Evolutionary conservation across 2,329 filamentous ascomycete genomes (phyloP).

Genomic region (Teratosphaeriaceae sp.): DNA sequence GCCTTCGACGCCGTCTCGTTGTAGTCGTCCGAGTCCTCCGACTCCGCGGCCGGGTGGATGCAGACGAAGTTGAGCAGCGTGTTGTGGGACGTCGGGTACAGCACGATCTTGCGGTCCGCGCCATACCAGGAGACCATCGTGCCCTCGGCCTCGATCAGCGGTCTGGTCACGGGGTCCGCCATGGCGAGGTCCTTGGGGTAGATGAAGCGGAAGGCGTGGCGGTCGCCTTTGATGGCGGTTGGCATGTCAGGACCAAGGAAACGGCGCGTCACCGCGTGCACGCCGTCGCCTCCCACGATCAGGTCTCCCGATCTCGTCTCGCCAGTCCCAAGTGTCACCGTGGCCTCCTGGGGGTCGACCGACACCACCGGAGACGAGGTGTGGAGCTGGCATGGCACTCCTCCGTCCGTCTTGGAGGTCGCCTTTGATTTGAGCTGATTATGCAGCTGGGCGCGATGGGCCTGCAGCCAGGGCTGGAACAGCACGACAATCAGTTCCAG

Average conservation of each 20-base stretch:
- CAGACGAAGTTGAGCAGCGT: slow-evolving; percentile 40
- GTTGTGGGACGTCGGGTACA: slow-evolving; percentile 43
- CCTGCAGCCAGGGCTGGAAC: background rate
- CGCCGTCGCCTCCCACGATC: background rate
- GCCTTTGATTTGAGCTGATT: background rate
- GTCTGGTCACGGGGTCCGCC: background rate
- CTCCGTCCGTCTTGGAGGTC: background rate
- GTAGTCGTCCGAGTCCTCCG: background rate
- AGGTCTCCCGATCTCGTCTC: background rate
- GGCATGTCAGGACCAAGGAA: background rate
- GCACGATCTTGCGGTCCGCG: slow-evolving; percentile 38
- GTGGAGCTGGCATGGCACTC: background rate
- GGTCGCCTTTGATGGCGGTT: background rate
- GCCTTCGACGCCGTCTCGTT: background rate
- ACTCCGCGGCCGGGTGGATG: background rate
- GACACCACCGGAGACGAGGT: background rate
- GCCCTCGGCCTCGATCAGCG: background rate
- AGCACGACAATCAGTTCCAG: background rate
- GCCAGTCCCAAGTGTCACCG: background rate
- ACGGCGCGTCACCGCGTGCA: background rate
- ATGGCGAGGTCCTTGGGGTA: background rate
- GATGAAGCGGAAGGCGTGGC: background rate
- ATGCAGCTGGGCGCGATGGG: slow-evolving; percentile 1
- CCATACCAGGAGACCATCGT: slow-evolving; percentile 12
- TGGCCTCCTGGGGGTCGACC: background rate